Conservation (phyloP, 148 eudicot species). For the Selenicereus undatus region DNA sequence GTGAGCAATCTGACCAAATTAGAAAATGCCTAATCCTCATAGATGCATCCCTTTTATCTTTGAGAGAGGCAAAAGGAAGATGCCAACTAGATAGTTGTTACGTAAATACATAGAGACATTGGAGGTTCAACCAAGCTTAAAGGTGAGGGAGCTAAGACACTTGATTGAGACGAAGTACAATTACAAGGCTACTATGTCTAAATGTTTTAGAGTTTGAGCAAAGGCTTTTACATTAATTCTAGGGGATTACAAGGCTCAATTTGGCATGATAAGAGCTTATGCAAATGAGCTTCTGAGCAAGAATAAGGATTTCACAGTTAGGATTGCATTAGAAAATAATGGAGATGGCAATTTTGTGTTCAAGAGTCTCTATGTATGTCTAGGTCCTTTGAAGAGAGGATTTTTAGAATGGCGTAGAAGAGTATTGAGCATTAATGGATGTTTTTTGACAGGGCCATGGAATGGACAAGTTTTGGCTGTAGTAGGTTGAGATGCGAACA, state of each 20-base stretch:
- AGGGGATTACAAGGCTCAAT: background rate
- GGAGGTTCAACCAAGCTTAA: background rate
- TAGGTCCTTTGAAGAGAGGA: background rate
- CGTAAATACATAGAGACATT: background rate
- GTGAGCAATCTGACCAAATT: background rate
- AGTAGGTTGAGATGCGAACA: background rate
- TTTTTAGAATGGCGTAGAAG: background rate
- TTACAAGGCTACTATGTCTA: background rate
- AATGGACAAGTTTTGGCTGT: background rate
- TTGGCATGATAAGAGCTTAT: background rate
- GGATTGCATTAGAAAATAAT: background rate
- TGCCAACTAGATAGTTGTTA: background rate
- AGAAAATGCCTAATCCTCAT: background rate
- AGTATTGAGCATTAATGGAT: background rate
- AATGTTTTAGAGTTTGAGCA: background rate
- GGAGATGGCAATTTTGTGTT: background rate
- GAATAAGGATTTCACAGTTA: no score
- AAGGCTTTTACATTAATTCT: background rate
- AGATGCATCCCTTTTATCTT: background rate
- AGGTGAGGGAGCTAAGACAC: background rate
- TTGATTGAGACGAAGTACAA: no score
- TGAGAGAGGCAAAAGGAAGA: background rate
- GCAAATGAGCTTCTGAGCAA: background rate
- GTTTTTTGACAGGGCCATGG: background rate
- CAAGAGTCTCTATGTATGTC: background rate